These are phyloP conservation scores for Cyclotella kingstonii DNA, from an alignment of 108 stramenopile genomes.

Conservation along the genomic window DNA sequence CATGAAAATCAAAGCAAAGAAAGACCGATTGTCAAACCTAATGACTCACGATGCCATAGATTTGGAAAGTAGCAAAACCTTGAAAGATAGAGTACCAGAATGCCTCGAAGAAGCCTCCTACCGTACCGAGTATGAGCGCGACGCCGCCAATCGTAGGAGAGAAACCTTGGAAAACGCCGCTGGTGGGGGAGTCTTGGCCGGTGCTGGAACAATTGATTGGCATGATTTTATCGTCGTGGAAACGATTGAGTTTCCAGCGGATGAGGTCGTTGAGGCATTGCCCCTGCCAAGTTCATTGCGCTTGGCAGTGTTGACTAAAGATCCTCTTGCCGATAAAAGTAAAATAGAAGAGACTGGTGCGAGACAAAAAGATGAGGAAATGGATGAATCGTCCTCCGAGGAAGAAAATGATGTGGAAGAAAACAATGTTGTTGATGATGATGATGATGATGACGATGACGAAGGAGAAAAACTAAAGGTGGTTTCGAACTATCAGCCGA, in stretches of 20 bases:
- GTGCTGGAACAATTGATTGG: constrained; percentile 90
- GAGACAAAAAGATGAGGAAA: constrained; percentile 38
- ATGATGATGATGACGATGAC: constrained; percentile 77
- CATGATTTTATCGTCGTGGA: constrained; percentile 98
- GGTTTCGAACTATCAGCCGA: constrained; percentile 88
- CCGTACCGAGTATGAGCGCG: constrained; percentile 82
- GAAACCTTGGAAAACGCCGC: constrained; percentile 61
- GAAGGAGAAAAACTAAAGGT: constrained; percentile 83
- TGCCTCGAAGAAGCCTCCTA: constrained; percentile 70
- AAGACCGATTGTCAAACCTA: constrained; percentile 19
- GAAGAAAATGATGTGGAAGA: constrained; percentile 63
- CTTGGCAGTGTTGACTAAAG: constrained; percentile 31
- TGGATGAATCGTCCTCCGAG: constrained; percentile 38
- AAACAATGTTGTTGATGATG: too few relatives aligned
- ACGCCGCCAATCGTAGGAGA: constrained; percentile 61
- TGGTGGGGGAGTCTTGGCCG: constrained; percentile 44
- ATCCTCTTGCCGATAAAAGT: constrained; percentile 12
- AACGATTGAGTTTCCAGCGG: constrained; percentile 91
- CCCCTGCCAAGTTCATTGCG: constrained; percentile 76
- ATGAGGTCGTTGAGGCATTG: constrained; percentile 79
- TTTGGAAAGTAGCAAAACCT: not conserved
- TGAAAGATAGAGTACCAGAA: constrained; percentile 1
- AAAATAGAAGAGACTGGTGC: constrained; percentile 6
- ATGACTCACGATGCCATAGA: constrained; percentile 8
- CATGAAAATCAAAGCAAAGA: constrained; percentile 26